Evolutionary conservation across 768 basidiomycete genomes (phyloP).

Genomic region (Pulveroboletus sp.): DNA sequence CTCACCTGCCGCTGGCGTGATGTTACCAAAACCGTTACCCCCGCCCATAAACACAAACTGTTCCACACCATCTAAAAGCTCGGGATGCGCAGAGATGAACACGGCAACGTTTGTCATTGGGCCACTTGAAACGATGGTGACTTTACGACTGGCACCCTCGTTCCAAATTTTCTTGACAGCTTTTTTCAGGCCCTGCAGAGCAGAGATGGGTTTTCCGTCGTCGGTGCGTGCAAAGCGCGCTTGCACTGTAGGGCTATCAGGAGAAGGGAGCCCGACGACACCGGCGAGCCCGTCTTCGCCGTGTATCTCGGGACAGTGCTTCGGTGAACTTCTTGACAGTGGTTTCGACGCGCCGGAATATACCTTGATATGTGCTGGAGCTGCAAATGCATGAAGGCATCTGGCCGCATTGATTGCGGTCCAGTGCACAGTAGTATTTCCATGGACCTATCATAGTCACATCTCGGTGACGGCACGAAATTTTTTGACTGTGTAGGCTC

Average conservation of each 20-base stretch:
- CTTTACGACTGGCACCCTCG: slow-evolving; percentile 52
- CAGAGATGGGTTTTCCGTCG: slow-evolving; percentile 43
- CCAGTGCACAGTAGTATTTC: slow-evolving; percentile 61
- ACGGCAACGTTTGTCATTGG: slow-evolving; percentile 82
- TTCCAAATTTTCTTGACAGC: slow-evolving; percentile 54
- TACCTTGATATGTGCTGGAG: slow-evolving; percentile 51
- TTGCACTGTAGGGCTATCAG: slow-evolving; percentile 44
- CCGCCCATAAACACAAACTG: slow-evolving; percentile 80
- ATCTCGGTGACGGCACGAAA: background rate
- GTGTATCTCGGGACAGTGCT: slow-evolving; percentile 75
- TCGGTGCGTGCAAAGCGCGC: slow-evolving; percentile 43
- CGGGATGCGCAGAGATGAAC: slow-evolving; percentile 56
- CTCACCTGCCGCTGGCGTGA: slow-evolving; percentile 67
- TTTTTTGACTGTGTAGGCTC: slow-evolving; percentile 15
- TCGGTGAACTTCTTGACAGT: slow-evolving; percentile 49
- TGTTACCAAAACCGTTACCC: slow-evolving; percentile 80
- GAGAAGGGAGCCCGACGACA: slow-evolving; percentile 66
- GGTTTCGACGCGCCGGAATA: slow-evolving; percentile 70
- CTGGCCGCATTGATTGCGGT: slow-evolving; percentile 73
- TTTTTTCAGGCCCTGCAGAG: slow-evolving; percentile 65
- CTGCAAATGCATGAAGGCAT: slow-evolving; percentile 72
- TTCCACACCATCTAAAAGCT: slow-evolving; percentile 44
- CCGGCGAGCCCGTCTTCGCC: slow-evolving; percentile 81
- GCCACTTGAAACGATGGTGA: slow-evolving; percentile 70
- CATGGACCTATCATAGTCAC: slow-evolving; percentile 58